Percentiles rank a stretch among this genome's conserved stretches.
Evolutionary conservation across 441 rosid genomes (phyloP).

Genomic region (Syzygium malaccense): DNA sequence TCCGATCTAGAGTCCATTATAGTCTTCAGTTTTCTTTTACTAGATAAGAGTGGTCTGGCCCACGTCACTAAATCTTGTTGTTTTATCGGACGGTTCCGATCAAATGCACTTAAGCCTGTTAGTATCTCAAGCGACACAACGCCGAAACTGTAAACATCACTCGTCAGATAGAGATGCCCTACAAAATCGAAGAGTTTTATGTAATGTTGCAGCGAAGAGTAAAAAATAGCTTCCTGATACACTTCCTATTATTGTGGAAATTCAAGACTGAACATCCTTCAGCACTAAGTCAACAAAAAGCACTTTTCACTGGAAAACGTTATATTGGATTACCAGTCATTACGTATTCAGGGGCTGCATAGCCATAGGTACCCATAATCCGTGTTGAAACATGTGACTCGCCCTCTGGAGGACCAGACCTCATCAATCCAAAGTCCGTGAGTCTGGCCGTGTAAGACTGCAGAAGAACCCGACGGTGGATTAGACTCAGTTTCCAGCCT

Average conservation of each 20-base stretch:
- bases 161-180: background rate
- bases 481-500: background rate
- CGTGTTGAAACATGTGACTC: slow-evolving; percentile 1
- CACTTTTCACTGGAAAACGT: background rate
- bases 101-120: background rate
- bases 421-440: slow-evolving; percentile 5
- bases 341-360: background rate
- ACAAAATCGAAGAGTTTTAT: background rate
- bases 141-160: background rate
- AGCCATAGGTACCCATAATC: background rate
- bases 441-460: slow-evolving; percentile 8
- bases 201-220: background rate
- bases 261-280: background rate
- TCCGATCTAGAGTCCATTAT: background rate
- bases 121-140: background rate
- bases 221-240: background rate
- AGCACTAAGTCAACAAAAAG: background rate
- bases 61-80: background rate
- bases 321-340: background rate
- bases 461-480: background rate
- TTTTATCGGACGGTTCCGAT: background rate
- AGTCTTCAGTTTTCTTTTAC: background rate
- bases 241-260: background rate
- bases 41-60: background rate
- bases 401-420: background rate